Percentiles rank a stretch among this genome's conserved stretches.
Evolutionary conservation across 2,329 filamentous ascomycete species (phyloP).

Genomic region (Chrysoporthe austroafricana): DNA sequence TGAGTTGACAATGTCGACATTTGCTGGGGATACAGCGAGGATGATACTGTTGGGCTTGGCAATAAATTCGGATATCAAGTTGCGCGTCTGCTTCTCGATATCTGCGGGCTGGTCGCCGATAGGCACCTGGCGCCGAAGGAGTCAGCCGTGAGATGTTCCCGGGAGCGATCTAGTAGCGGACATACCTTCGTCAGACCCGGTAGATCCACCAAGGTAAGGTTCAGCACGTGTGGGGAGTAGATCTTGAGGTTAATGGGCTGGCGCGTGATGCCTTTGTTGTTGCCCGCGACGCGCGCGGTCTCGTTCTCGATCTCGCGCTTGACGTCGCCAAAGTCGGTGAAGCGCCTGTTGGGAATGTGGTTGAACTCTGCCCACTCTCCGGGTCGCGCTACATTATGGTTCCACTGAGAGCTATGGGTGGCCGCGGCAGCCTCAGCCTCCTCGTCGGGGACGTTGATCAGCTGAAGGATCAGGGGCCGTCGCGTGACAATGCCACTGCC

Average conservation of each 20-base stretch:
- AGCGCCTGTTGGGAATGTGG: constrained; percentile 96
- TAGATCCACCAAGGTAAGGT: constrained; percentile 93
- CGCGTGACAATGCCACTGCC: constrained; percentile 96
- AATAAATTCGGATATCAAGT: constrained; percentile 99
- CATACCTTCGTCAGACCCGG: constrained; percentile 78
- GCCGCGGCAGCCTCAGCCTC: constrained; percentile 44
- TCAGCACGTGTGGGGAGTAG: constrained; percentile 97
- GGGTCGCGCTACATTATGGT: constrained; percentile 66
- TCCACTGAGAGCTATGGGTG: constrained; percentile 26
- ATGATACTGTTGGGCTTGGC: constrained; percentile 98
- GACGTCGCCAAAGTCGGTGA: constrained; percentile 97
- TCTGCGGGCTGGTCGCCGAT: constrained; percentile 96
- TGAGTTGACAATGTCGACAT: constrained; percentile 97
- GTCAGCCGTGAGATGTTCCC: constrained; percentile 9
- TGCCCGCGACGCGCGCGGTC: constrained; percentile 94
- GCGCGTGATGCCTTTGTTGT: constrained; percentile 94
- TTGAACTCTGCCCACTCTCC: constrained; percentile 98
- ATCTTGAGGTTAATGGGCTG: constrained; percentile 97
- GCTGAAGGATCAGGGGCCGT: constrained; percentile 90
- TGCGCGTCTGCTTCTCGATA: constrained; percentile 93
- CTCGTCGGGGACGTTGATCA: constrained; percentile 93
- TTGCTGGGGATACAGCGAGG: constrained; percentile 92
- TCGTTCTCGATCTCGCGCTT: constrained; percentile 96
- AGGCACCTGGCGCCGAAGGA: constrained; percentile 65
- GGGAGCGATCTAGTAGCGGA: too few species aligned